Evolutionary conservation across 1,284 basidiomycete genomes (phyloP).

Genomic region (Pterula multifida): DNA sequence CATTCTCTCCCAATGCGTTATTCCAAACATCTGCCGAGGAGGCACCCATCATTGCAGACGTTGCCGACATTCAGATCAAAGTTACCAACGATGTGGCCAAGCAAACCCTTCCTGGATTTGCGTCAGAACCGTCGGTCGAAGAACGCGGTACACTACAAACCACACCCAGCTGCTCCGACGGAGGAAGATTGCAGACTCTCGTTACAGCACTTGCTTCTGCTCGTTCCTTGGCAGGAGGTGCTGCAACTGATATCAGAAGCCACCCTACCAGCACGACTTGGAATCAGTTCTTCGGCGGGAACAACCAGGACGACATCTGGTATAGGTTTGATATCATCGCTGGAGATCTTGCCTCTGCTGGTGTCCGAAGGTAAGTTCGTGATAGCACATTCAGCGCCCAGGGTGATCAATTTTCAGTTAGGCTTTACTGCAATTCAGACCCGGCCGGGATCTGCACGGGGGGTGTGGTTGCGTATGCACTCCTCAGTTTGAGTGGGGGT

Average conservation of each 20-base stretch:
- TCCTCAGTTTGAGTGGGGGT: not conserved
- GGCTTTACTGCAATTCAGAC: not conserved
- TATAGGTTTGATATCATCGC: slow-evolving; percentile 1
- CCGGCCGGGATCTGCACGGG: not conserved
- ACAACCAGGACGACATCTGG: not conserved
- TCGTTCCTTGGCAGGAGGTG: not conserved
- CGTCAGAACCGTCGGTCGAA: not conserved
- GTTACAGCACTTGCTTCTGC: not conserved
- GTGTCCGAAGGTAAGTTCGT: not conserved
- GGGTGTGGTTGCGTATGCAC: not conserved
- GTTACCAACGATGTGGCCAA: slow-evolving; percentile 2
- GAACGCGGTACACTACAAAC: not conserved
- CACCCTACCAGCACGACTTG: not conserved
- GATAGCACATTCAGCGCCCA: not conserved
- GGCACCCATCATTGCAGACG: not conserved
- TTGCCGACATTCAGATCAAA: not conserved
- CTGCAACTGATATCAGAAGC: not conserved
- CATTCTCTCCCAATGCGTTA: not conserved
- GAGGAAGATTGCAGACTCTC: not conserved
- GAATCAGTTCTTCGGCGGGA: not conserved
- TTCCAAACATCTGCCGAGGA: not conserved
- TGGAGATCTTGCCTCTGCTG: slow-evolving; percentile 1
- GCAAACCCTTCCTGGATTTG: not conserved
- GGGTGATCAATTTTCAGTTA: not conserved
- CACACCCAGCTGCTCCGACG: not conserved